phyloP scores from a whole-genome alignment of 2,329 filamentous ascomycete genomes.

The Aspergillus bombycis region DNA sequence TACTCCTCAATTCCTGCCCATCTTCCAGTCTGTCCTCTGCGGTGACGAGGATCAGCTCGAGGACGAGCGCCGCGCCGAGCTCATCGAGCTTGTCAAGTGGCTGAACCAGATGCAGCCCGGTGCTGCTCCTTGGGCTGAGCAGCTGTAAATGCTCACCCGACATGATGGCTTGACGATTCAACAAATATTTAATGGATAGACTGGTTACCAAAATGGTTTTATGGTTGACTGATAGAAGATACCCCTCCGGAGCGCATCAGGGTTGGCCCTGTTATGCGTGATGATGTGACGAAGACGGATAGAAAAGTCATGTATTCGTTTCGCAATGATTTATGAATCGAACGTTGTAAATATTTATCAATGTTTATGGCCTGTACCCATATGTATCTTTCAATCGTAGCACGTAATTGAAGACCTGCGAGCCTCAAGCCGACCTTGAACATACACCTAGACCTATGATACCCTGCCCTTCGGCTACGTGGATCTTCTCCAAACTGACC shows the following conservation, averaged over 20 bases:
- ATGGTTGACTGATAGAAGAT: conserved; percentile 24
- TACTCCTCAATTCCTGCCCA: conserved; percentile 50
- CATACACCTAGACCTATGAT: too few species aligned
- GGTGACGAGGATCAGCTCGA: conserved; percentile 51
- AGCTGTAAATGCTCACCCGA: conserved; percentile 30
- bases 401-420: too few species aligned
- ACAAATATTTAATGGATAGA: conserved; percentile 20
- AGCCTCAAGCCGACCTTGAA: too few species aligned
- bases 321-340: conserved; percentile 36
- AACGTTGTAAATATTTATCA: conserved; percentile 24
- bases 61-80: conserved; percentile 50
- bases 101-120: conserved; percentile 50
- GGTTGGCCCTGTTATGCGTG: conserved; percentile 11
- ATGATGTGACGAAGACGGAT: conserved; percentile 14
- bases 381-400: too few species aligned
- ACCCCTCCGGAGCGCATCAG: conserved; percentile 19
- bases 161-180: conserved; percentile 12
- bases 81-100: conserved; percentile 53
- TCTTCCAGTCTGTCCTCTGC: conserved; percentile 52
- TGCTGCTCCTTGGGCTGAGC: conserved; percentile 43
- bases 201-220: conserved; percentile 11
- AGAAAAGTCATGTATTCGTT: conserved; percentile 20
- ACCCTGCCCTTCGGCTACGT: too few species aligned
- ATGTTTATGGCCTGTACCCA: not conserved
- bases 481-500: too few species aligned